Conservation (phyloP, 2,329 filamentous ascomycete species). For the Diplodia sapinea region DNA sequence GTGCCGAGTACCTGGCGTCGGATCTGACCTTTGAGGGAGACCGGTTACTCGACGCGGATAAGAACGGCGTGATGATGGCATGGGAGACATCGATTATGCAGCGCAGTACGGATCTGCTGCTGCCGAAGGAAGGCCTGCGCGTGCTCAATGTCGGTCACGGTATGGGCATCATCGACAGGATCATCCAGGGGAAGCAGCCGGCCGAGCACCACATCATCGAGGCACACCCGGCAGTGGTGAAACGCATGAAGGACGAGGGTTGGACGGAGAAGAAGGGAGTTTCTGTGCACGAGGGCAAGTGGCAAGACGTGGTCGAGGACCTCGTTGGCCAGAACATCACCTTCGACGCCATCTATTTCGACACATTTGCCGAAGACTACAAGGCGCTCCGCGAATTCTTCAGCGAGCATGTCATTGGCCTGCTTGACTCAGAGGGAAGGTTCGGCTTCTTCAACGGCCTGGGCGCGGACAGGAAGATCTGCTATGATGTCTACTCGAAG, state of each 20-base stretch:
- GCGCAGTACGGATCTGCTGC: constrained; percentile 51
- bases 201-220: constrained; percentile 58
- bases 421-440: constrained; percentile 68
- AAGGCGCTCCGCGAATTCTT: constrained; percentile 84
- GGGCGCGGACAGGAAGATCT: constrained; percentile 88
- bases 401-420: constrained; percentile 79
- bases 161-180: constrained; percentile 58
- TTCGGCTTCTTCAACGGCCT: constrained; percentile 76
- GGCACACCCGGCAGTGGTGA: constrained; percentile 57
- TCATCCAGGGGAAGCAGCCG: constrained; percentile 53
- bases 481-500: constrained; percentile 94
- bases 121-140: constrained; percentile 48
- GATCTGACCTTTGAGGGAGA: constrained; percentile 55
- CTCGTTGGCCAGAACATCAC: constrained; percentile 51
- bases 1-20: constrained; percentile 51
- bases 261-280: constrained; percentile 58
- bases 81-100: constrained; percentile 60
- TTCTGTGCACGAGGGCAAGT: constrained; percentile 55
- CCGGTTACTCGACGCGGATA: constrained; percentile 54
- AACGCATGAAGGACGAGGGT: constrained; percentile 53
- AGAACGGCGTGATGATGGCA: constrained; percentile 61
- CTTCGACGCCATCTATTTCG: constrained; percentile 78
- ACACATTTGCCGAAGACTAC: constrained; percentile 97
- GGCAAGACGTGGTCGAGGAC: constrained; percentile 56
- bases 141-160: constrained; percentile 59